Evolutionary conservation across 352 stramenopile species (phyloP).

Genomic region (Thraustochytrium striatum): DNA sequence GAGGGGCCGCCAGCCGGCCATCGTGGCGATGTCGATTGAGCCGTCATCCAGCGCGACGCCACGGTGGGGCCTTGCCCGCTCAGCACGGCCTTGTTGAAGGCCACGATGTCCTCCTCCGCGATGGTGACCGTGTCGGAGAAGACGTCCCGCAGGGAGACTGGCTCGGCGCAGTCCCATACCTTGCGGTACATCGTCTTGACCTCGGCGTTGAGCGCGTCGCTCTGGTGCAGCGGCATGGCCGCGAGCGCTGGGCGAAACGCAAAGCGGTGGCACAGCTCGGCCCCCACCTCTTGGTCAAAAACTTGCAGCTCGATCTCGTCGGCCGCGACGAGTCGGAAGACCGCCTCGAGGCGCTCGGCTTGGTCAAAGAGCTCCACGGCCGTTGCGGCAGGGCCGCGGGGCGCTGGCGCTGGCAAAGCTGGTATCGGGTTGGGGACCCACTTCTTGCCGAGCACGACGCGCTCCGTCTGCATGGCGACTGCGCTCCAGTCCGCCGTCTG

Average conservation of each 20-base stretch:
- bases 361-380: neutral
- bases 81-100: constrained; percentile 13
- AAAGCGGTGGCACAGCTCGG: constrained; percentile 25
- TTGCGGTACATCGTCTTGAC: constrained; percentile 36
- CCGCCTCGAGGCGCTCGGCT: neutral
- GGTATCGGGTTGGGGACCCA: constrained; percentile 68
- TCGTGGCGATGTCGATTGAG: constrained; percentile 69
- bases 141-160: constrained; percentile 7
- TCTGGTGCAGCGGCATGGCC: constrained; percentile 19
- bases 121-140: constrained; percentile 26
- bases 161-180: constrained; percentile 31
- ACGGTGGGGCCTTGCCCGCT: neutral
- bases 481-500: constrained; percentile 57
- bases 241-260: constrained; percentile 1
- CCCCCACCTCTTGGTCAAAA: constrained; percentile 37
- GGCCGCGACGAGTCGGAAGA: neutral
- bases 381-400: neutral
- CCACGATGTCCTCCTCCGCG: constrained; percentile 20
- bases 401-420: constrained; percentile 55
- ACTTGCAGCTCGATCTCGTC: constrained; percentile 7
- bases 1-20: constrained; percentile 70
- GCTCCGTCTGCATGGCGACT: constrained; percentile 10
- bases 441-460: constrained; percentile 62
- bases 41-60: constrained; percentile 36
- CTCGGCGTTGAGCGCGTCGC: neutral